These are phyloP conservation scores for Myxozyma sirexii DNA, from an alignment of 805 yeast species.

Conservation along the genomic window DNA sequence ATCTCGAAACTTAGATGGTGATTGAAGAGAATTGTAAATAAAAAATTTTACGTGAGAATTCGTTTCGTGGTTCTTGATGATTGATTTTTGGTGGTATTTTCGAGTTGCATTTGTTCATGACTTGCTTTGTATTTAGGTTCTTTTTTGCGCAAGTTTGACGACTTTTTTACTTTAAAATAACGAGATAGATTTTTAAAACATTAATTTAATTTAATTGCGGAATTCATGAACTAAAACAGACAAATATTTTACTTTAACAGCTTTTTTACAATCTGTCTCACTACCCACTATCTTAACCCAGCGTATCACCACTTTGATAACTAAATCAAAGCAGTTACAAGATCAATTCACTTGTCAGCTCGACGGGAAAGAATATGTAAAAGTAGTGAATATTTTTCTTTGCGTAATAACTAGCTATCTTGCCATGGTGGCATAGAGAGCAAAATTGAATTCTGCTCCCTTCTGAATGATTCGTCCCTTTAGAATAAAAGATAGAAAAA, in stretches of 20 bases:
- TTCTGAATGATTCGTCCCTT: not conserved
- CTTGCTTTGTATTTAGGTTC: not conserved
- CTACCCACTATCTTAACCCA: conserved; percentile 17
- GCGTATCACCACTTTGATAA: conserved; percentile 6
- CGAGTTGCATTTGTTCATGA: not conserved
- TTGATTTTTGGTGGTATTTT: not conserved
- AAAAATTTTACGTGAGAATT: too few species aligned
- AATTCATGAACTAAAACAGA: too few species aligned
- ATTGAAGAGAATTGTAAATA: too few species aligned
- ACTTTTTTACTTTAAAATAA: not conserved
- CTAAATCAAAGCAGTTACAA: not conserved
- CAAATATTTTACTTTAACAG: too few species aligned
- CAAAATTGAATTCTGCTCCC: not conserved
- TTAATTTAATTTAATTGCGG: too few species aligned
- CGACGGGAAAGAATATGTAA: conserved; percentile 21
- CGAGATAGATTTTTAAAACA: too few species aligned
- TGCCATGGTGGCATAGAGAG: conserved; percentile 12
- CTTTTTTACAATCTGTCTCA: not conserved
- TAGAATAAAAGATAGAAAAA: not conserved
- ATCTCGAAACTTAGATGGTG: conserved; percentile 10
- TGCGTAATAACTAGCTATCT: conserved; percentile 18
- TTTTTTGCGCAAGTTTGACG: not conserved
- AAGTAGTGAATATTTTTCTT: conserved; percentile 11
- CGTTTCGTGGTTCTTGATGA: too few species aligned
- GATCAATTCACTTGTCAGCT: conserved; percentile 4